Percentiles rank a stretch among this genome's conserved stretches.
phyloP scores from a whole-genome alignment of 441 rosid species.

The Lepidium campestre region DNA sequence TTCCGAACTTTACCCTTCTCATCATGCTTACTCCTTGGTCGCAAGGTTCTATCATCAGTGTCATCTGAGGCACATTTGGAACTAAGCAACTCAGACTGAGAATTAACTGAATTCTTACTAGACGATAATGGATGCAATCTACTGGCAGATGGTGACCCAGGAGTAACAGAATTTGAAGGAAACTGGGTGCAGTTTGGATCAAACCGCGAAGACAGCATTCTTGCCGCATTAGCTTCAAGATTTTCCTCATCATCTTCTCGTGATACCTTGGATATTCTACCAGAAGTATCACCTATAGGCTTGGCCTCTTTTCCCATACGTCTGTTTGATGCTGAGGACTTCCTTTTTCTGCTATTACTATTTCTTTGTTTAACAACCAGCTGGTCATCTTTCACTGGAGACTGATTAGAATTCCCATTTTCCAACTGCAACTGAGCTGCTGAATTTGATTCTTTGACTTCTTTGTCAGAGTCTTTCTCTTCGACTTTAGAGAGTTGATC shows the following conservation, averaged over 20 bases:
- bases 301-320: conserved; percentile 35
- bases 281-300: conserved; percentile 33
- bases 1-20: conserved; percentile 56
- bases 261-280: conserved; percentile 31
- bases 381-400: conserved; percentile 32
- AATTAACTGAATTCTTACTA: conserved; percentile 27
- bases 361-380: conserved; percentile 31
- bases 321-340: conserved; percentile 31
- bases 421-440: conserved; percentile 38
- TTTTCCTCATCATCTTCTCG: conserved; percentile 80
- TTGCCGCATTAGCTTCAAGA: conserved; percentile 97
- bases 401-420: conserved; percentile 30
- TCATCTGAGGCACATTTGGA: conserved; percentile 54
- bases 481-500: conserved; percentile 35
- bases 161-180: conserved; percentile 46
- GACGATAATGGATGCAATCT: conserved; percentile 39
- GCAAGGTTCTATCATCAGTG: conserved; percentile 59
- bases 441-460: conserved; percentile 24
- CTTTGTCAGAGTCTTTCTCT: conserved; percentile 30
- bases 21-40: conserved; percentile 61
- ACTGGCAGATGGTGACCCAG: conserved; percentile 37
- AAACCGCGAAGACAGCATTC: conserved; percentile 89
- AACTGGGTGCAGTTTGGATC: conserved; percentile 82
- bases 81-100: conserved; percentile 34
- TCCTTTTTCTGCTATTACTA: conserved; percentile 55